phyloP scores from a whole-genome alignment of 2,329 filamentous ascomycete species.

The Annulohypoxylon truncatum region DNA sequence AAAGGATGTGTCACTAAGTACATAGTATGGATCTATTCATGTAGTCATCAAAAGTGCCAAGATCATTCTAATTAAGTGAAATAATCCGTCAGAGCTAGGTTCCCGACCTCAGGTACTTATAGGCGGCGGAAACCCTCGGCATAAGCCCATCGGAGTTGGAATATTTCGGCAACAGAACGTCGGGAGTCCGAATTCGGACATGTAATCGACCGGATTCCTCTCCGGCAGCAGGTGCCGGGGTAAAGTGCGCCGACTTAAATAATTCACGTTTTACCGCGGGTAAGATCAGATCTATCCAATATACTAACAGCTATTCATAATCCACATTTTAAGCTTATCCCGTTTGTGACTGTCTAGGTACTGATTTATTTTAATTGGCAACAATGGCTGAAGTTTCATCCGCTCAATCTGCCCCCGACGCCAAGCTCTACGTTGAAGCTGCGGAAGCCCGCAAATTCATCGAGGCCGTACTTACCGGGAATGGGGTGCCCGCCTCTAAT shows the following conservation, averaged over 20 bases:
- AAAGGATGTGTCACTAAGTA: background rate
- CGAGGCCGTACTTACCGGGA: constrained; percentile 66
- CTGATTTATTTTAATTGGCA: background rate
- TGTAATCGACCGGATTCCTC: constrained; percentile 4
- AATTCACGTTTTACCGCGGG: background rate
- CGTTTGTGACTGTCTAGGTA: background rate
- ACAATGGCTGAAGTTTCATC: constrained; percentile 20
- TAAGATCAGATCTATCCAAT: too few species aligned
- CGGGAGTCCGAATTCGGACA: constrained; percentile 29
- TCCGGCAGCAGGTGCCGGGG: background rate
- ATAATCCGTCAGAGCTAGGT: background rate
- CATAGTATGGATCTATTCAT: too few species aligned
- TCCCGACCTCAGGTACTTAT: background rate
- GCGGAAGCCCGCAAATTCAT: constrained; percentile 61
- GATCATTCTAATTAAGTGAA: background rate
- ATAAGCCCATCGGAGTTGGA: constrained; percentile 16
- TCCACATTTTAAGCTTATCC: background rate
- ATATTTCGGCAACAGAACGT: constrained; percentile 22
- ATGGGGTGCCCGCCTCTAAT: constrained; percentile 69
- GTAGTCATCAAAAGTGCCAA: background rate
- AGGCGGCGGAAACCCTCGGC: constrained; percentile 32
- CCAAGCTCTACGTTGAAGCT: constrained; percentile 51
- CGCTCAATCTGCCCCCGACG: background rate
- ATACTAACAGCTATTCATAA: background rate
- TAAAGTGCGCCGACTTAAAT: background rate